Base-by-base conservation (phyloP, 1,284 basidiomycete genomes). In the Schizophyllum commune region DNA sequence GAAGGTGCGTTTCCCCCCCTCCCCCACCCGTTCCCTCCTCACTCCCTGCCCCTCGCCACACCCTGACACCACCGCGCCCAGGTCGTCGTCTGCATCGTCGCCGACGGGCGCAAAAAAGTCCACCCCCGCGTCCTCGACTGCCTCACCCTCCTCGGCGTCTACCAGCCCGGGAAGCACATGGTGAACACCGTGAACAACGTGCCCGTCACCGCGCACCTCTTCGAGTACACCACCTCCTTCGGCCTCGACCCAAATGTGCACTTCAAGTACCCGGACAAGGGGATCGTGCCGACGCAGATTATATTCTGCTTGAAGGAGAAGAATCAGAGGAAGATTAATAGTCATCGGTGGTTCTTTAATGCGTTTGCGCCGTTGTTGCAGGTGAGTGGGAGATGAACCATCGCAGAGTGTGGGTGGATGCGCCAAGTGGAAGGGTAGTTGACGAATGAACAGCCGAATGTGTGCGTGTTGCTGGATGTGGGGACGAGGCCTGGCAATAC, bases 281-380 rank as follows among this genome's bases (percentile, higher is more conserved):
- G 89, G n/a, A 89, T 96, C 61, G 89, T 96, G 6, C 94, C 94
- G 0, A 92, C 91, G 2, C 94, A 97, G 71, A 92, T 96, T 60
- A 86, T 96, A 33, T 94, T 95, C 71, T 90, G 88, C 70, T 84
- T 98, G 78, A 98, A 98, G 79, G 95, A 93, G 76, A 92, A 89
- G 78, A 97, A 97, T 72, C 86, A 91, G 70, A 96, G 94, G 79
- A 98, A 98, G 78, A 96, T 98, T 71, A 98, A 96, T 70, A 92
- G 90, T 63, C 96, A 98, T 70, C 79, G 94, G 55, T 96, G 93
- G 95, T 94, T 95, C 73, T 96, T 97, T 74, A 96, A 96, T 71
- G 95, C 93, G 0, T 96, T 97, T 71, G 86, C 80, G 0, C 77
- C 82, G 1, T 74, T 88, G 69, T 71, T 91, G 21, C 85, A 94